Conservation (phyloP, 2,329 filamentous ascomycete genomes). For the Dactylonectria macrodidyma region DNA sequence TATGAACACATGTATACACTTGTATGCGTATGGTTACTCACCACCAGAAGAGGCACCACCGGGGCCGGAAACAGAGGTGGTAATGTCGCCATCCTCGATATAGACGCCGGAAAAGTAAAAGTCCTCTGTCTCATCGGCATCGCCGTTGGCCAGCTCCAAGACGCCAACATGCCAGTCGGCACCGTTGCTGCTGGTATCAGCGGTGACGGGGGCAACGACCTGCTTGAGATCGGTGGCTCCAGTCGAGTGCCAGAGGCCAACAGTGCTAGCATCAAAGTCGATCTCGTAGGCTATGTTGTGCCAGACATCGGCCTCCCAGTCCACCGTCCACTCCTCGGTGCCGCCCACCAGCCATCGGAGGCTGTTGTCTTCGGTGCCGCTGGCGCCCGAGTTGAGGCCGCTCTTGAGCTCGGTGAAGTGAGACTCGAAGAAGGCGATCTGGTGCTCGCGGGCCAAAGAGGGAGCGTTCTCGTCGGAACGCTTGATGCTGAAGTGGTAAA, state of each 20-base stretch:
- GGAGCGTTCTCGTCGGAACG: conserved; percentile 72
- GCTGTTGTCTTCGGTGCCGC: conserved; percentile 62
- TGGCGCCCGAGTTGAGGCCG: conserved; percentile 54
- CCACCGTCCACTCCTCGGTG: conserved; percentile 73
- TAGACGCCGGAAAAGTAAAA: conserved; percentile 82
- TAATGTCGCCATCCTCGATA: conserved; percentile 66
- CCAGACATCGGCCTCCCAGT: conserved; percentile 76
- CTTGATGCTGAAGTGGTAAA: conserved; percentile 81
- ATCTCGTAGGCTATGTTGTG: conserved; percentile 84
- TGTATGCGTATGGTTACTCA: conserved; percentile 2
- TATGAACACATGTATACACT: no score
- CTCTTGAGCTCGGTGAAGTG: conserved; percentile 84
- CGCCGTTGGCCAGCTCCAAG: conserved; percentile 73
- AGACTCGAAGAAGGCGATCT: conserved; percentile 74
- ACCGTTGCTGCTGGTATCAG: conserved; percentile 75
- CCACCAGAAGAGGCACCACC: conserved; percentile 16
- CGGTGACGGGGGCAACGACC: conserved; percentile 72
- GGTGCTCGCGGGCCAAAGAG: conserved; percentile 75
- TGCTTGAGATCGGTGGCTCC: conserved; percentile 71
- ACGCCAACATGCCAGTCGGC: conserved; percentile 82
- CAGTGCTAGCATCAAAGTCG: conserved; percentile 73
- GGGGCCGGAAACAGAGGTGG: conserved; percentile 40
- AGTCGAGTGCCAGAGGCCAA: conserved; percentile 81
- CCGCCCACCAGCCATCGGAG: conserved; percentile 77
- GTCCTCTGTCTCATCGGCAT: conserved; percentile 71